Evolutionary conservation across 2,329 filamentous ascomycete genomes (phyloP), one percentile per base, ranked within the genome.

Genomic region (Phialophora tarda): DNA sequence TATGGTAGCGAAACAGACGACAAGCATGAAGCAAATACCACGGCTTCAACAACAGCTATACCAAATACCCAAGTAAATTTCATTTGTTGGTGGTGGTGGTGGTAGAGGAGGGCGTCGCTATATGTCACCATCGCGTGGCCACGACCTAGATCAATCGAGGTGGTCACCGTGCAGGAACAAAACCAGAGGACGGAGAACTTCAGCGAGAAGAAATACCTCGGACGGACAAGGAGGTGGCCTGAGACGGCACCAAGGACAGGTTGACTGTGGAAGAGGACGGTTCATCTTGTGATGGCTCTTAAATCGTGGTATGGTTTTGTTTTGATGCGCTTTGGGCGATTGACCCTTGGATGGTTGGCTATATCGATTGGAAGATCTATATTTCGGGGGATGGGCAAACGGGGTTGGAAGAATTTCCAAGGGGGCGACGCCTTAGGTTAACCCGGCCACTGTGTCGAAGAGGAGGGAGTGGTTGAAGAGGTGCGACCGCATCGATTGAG

Each of bases 161-260:
- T 44, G 17, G 38, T 44, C 38, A n/a, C 38, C 14, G 38, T 4
- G 14, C 60, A 30, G 26, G 26, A 51, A 47, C 47, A 38, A 51
- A 48, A 51, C 34, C 59, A 34, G 32, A 32, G 48, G 11, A 63
- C 28, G 17, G 48, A 60, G 55, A 34, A 47, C 30, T 41, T 32
- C 24, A 56, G 51, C 54, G 58, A 64, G 59, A 61, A 66, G 62
- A 66, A 66, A 66, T 21, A 48, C 63, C 67, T 70, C 57, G 53
- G 63, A 65, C 41, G 51, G 63, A 71, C 69, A 68, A 69, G 67
- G 69, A 72, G 69, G 68, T 71, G 66, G 68, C 70, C 66, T 71
- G 66, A 69, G 64, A 71, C 54, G 69, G 69, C 69, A 68, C 68
- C 50, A 66, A 72, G 66, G 69, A 72, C 62, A 70, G 61, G 63